Percentiles rank a stretch among this genome's conserved stretches.
phyloP scores from a whole-genome alignment of 805 yeast genomes.

The Saccharomycopsis sp. region DNA sequence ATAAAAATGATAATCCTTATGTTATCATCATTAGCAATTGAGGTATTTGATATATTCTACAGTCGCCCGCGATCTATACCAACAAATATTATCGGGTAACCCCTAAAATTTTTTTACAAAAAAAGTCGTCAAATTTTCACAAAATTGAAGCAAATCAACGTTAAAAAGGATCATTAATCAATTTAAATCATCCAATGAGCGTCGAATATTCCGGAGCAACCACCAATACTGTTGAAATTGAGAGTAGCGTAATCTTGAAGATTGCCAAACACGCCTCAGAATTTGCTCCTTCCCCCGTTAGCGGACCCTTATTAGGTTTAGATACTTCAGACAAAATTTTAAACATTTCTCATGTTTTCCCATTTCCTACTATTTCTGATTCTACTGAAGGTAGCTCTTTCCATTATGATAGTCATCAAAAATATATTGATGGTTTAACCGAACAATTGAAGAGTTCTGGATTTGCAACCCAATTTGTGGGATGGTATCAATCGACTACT shows the following conservation, averaged over 20 bases:
- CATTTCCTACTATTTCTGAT: constrained; percentile 50
- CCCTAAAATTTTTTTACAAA: neutral
- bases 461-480: constrained; percentile 59
- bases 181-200: neutral
- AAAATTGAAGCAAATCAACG: neutral
- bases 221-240: constrained; percentile 19
- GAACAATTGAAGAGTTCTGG: constrained; percentile 51
- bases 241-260: constrained; percentile 36
- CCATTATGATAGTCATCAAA: constrained; percentile 48
- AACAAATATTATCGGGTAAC: too few species aligned
- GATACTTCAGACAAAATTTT: constrained; percentile 42
- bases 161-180: neutral
- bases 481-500: constrained; percentile 69
- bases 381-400: constrained; percentile 54
- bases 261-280: constrained; percentile 60
- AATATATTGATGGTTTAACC: constrained; percentile 60
- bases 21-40: too few species aligned
- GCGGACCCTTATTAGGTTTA: constrained; percentile 70
- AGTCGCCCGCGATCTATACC: too few species aligned
- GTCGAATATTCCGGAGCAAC: constrained; percentile 18
- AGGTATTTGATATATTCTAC: too few species aligned
- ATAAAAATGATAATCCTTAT: too few species aligned
- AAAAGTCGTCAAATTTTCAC: too few species aligned
- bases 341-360: constrained; percentile 48
- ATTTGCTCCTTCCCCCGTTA: constrained; percentile 46